Evolutionary conservation across 352 stramenopile genomes (phyloP).

Genomic region (Globisporangium viniferum): DNA sequence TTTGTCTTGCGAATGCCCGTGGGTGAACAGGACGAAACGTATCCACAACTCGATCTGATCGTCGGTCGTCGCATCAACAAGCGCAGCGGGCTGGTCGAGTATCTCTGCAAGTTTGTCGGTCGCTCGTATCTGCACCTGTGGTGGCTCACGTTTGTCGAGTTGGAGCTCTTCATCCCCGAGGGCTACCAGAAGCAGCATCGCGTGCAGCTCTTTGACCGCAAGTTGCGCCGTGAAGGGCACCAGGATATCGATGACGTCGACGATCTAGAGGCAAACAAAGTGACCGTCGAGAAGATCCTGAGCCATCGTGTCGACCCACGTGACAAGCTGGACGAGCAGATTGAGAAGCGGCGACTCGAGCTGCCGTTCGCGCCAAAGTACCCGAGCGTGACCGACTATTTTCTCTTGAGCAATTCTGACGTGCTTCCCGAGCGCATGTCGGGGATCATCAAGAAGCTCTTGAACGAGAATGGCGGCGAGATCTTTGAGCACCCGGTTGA

Average conservation of each 20-base stretch:
- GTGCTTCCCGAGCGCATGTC: conserved; percentile 63
- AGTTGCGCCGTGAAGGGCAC: conserved; percentile 77
- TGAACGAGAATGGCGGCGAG: conserved; percentile 80
- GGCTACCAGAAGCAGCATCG: conserved; percentile 85
- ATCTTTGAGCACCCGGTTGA: conserved; percentile 82
- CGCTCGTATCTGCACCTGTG: conserved; percentile 87
- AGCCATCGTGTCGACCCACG: conserved; percentile 81
- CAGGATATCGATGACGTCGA: conserved; percentile 85
- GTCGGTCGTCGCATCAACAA: conserved; percentile 80
- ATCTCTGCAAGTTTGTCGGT: conserved; percentile 85
- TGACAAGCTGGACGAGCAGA: conserved; percentile 82
- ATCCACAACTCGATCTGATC: conserved; percentile 79
- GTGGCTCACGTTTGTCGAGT: conserved; percentile 85
- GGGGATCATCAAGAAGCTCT: conserved; percentile 77
- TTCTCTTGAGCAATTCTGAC: conserved; percentile 75
- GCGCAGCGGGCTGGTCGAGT: conserved; percentile 67
- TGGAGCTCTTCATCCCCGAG: conserved; percentile 82
- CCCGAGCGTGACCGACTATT: conserved; percentile 78
- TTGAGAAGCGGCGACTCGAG: conserved; percentile 66
- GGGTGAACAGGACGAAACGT: conserved; percentile 46
- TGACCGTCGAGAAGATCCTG: conserved; percentile 87
- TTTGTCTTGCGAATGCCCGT: conserved; percentile 11
- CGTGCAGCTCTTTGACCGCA: conserved; percentile 83
- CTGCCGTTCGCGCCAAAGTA: conserved; percentile 49
- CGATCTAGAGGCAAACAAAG: conserved; percentile 83